Base-by-base conservation (phyloP, 768 basidiomycete species). In the Tulasnella calospora region DNA sequence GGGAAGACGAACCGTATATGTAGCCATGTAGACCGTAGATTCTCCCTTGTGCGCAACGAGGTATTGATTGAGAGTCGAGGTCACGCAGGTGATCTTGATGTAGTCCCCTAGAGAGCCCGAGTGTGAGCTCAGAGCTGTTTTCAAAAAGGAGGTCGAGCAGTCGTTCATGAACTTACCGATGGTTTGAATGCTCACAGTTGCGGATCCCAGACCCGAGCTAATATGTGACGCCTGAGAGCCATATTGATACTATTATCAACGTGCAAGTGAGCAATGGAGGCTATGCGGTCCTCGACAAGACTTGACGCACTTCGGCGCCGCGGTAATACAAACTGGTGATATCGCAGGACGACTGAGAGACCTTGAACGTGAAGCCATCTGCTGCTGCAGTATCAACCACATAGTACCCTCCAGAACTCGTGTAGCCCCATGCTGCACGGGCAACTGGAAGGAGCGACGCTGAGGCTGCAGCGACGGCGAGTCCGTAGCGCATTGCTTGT, bases 21-120 rank as follows among this genome's bases (percentile, higher is more conserved):
- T 88, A 12, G 86, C 87, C 78, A 88, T 86, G 80, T 87, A 87
- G 19, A 88, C 76, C 1, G 86, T 87, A 79, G 87, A 86, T 72
- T 83, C 82, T 27, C 86, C 87, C 40, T 85, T 86, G n/a, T 84
- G 85, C 30, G 86, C 85, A 41, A 88, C 86, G 79, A 86, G 86
- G 78, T 88, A 88, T 72, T 88, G 87, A 80, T 86, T 87, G 40
- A 77, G 69, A 23, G 76, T 77, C 21, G 36, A 36, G 35, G 76
- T 71, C 23, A 40, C 10, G 69, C 51, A 61, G 30, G 76, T 77
- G 9, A 77, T 47, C 61, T 77, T 77, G 57, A 77, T 77, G 33
- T 77, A 77, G n/a, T 61, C 38, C 27, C 46, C 67, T 40, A 57
- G 38, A 69, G 21, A 38, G 23, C 1, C 21, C 1, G 33, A 35